Evolutionary conservation across 2,329 filamentous ascomycete species (phyloP).

Genomic region (Orbilia ellipsospora): DNA sequence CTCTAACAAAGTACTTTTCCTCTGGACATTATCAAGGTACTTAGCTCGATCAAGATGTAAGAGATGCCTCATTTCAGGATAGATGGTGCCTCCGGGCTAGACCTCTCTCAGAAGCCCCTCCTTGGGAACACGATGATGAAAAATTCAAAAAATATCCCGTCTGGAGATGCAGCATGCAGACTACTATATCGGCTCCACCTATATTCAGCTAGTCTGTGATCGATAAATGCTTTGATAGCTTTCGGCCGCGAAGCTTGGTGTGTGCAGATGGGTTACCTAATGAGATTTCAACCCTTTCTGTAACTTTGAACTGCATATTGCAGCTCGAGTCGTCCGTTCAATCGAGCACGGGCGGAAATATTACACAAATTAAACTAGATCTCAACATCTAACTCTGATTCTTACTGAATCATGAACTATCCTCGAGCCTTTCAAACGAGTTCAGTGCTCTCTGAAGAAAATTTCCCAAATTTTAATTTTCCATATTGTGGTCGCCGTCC

Average conservation of each 20-base stretch:
- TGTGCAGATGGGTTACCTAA: slow-evolving; percentile 12
- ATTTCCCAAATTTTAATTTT: no score
- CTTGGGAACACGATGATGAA: no score
- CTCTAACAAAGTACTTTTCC: neutral
- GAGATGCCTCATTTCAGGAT: no score
- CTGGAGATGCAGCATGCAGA: slow-evolving; percentile 1
- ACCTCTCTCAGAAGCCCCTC: neutral
- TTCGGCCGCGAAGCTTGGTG: neutral
- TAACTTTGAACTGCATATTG: neutral
- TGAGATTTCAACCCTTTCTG: neutral
- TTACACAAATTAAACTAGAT: no score
- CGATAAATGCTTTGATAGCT: neutral
- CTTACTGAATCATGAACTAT: no score
- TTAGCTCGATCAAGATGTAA: neutral
- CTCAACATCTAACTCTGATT: no score
- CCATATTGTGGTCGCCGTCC: no score
- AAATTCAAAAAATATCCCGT: neutral
- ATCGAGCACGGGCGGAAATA: no score
- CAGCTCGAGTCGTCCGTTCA: no score
- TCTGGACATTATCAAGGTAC: neutral
- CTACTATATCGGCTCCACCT: neutral
- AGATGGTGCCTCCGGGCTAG: slow-evolving; percentile 2
- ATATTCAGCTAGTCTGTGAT: neutral
- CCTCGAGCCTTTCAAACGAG: no score
- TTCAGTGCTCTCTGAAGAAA: no score